Base-by-base conservation (phyloP, 2,329 filamentous ascomycete species). In the Hypoxylon sp. region DNA sequence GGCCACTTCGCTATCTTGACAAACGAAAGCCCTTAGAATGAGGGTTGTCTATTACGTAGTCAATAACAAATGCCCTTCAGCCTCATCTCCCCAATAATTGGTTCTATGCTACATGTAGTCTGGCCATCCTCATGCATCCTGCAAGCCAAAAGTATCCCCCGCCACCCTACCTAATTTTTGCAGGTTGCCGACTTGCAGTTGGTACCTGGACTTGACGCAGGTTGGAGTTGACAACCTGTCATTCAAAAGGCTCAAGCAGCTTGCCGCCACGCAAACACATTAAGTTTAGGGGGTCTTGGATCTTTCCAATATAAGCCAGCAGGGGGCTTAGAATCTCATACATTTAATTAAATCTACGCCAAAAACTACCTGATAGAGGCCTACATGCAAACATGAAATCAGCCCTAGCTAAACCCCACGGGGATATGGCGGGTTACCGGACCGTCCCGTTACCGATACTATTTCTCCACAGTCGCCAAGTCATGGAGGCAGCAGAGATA, bases 11-110 rank as follows among this genome's bases (percentile, higher is more conserved):
- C 53, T 32, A 30, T 25, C 34, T 53, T 21, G 9, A 30, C 62
- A 45, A 36, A 58, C 34, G 9, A 21, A 19, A 21, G 17, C 6
- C 5, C n/a, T 30, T 30, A 7, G 28, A 10, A 17, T 19, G 9
- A 30, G 19, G 25, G 28, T 25, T 34, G 21, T 41, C 9, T 30
- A 41, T 14, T 58, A 51, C 32, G 43, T 34, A 46, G 23, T 43
- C 19, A 32, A 28, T 14, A 30, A 30, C 21, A 50, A 46, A 32
- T 21, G 45, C 2, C 36, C 10, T 58, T 67, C 45, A 70, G 67
- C 67, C 67, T 65, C 53, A 69, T 60, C 17, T 5, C 21, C 28
- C 32, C 43, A 41, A 38, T 28, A 60, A 68, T 36, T 63, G 21
- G 63, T 38, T 60, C 21, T 53, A 62, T 49, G 43, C 13, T 41